Evolutionary conservation across 169 alveolate genomes (phyloP).

Genomic region (Cryptosporidium muris): DNA sequence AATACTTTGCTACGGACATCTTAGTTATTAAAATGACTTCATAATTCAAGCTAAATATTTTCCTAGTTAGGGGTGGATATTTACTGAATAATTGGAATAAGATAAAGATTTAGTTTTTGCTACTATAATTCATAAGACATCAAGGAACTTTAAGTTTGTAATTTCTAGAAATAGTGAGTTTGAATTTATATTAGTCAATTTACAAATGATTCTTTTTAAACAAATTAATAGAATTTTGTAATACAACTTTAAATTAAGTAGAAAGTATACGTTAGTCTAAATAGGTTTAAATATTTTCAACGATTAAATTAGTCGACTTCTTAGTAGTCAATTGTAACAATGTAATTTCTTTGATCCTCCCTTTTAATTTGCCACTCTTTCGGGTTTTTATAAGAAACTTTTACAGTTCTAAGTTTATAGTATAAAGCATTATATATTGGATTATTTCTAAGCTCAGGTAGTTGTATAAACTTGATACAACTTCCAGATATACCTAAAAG

Average conservation of each 20-base stretch:
- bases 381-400: constrained; percentile 77
- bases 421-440: constrained; percentile 24
- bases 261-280: too few species aligned
- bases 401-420: constrained; percentile 73
- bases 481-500: constrained; percentile 69
- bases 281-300: too few species aligned
- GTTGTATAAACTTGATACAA: constrained; percentile 34
- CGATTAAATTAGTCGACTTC: neutral
- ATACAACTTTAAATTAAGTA: too few species aligned
- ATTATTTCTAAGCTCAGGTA: constrained; percentile 24
- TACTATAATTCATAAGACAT: neutral
- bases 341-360: constrained; percentile 79
- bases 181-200: too few species aligned
- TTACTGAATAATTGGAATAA: neutral
- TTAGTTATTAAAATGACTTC: neutral
- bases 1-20: too few species aligned
- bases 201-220: too few species aligned
- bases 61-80: too few species aligned
- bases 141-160: too few species aligned
- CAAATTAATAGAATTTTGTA: too few species aligned
- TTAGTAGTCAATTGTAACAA: constrained; percentile 72
- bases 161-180: too few species aligned
- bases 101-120: neutral
- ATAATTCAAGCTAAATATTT: neutral
- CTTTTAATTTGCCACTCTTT: constrained; percentile 80